These are phyloP conservation scores for Penicillium cosmopolitanum DNA, from an alignment of 495 filamentous ascomycete species.

Conservation along the genomic window DNA sequence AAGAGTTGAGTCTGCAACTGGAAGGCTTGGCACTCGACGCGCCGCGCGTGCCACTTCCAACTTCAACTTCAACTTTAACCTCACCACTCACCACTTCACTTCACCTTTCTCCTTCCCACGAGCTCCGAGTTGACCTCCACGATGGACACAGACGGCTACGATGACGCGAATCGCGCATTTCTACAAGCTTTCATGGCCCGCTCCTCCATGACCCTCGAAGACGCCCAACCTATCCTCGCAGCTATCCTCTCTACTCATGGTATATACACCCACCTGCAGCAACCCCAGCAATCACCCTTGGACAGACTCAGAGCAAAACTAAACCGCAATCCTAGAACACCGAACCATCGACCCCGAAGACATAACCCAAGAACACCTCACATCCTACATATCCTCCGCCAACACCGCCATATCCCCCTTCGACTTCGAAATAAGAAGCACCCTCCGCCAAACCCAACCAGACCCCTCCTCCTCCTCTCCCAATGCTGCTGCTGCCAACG, in stretches of 20 bases:
- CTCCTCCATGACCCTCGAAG: conserved; percentile 71
- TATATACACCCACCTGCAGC: conserved; percentile 16
- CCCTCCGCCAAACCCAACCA: conserved; percentile 59
- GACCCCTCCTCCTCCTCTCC: conserved; percentile 10
- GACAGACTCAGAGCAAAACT: neutral
- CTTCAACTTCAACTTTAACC: neutral
- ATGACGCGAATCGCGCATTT: conserved; percentile 86
- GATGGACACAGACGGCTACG: conserved; percentile 37
- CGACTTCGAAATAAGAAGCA: conserved; percentile 83
- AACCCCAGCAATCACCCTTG: neutral
- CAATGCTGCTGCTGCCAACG: conserved; percentile 1
- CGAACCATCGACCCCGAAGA: conserved; percentile 53
- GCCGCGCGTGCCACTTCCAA: neutral
- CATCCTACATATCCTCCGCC: conserved; percentile 66
- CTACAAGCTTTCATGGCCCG: conserved; percentile 86
- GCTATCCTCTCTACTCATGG: conserved; percentile 67
- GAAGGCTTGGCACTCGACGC: neutral
- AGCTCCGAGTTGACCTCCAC: neutral
- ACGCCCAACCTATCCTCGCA: conserved; percentile 74
- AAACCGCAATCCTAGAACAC: conserved; percentile 31
- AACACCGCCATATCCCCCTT: conserved; percentile 74
- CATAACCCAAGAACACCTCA: conserved; percentile 69
- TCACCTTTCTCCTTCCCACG: neutral
- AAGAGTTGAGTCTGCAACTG: neutral
- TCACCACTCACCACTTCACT: neutral